Evolutionary conservation across 108 stramenopile species (phyloP), one percentile per base, ranked within the genome.

Genomic region (Skeletonema potamos): DNA sequence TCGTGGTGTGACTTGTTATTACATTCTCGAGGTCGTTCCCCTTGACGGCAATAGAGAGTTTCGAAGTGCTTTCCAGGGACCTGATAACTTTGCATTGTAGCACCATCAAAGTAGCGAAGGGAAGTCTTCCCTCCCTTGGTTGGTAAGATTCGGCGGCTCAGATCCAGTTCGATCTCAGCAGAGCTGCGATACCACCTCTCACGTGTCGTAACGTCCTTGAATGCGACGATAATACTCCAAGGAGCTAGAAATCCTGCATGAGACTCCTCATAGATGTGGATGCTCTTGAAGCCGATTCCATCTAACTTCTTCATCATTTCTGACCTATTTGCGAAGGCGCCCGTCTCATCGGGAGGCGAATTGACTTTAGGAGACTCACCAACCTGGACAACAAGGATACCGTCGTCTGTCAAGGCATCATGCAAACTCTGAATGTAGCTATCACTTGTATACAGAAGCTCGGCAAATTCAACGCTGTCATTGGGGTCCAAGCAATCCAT

Each of bases 81-180:
- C 56, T 83, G 85, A 51, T 89, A 92, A 12, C 57, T 55, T 46
- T 66, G 64, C 89, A 92, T 92, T 0, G 87, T 82, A 5, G 93
- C 74, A 4, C 91, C 91, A 63, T 94, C 93, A 79, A 91, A 89
- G 46, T 81, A 85, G 2, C 58, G 56, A 34, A 94, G 73, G 7
- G 89, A 62, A 9, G 67, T 43, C 12, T 46, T 57, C 6, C 88
- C 86, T 9, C 72, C 61, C 28, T 63, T 80, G 1, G 83, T 81
- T 13, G 62, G 64, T 15, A 83, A 55, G 17, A 86, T 64, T n/a
- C 91, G 66, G 54, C 76, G 41, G 15, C 71, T 72, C 11, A 94
- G 83, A 36, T 85, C 69, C 2, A 91, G 20, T 29, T 87, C 83
- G 9, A 90, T 58, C 56, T 83, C 61, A 17, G 91, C 84, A 29